Evolutionary conservation across 1,284 basidiomycete genomes (phyloP).

Genomic region (Pascua guehoae): DNA sequence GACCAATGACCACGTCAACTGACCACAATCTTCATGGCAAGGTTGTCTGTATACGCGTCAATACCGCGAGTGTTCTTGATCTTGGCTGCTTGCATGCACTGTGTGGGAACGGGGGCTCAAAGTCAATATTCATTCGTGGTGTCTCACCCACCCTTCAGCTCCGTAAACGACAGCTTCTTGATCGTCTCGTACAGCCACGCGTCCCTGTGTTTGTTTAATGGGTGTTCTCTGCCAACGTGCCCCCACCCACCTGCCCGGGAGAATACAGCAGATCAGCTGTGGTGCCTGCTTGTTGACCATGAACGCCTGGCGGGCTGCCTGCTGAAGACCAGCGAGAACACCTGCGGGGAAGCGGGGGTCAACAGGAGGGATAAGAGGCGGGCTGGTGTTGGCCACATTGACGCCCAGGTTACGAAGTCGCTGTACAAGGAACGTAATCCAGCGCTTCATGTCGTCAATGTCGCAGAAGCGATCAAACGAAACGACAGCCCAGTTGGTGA

Average conservation of each 20-base stretch:
- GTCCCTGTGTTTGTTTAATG: constrained; percentile 20
- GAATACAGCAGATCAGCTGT: constrained; percentile 45
- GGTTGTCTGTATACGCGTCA: constrained; percentile 50
- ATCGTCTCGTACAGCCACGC: constrained; percentile 49
- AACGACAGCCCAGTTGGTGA: constrained; percentile 44
- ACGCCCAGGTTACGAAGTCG: constrained; percentile 29
- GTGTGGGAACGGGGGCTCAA: constrained; percentile 40
- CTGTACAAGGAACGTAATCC: constrained; percentile 23
- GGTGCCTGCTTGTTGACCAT: constrained; percentile 31
- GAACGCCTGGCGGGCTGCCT: constrained; percentile 37
- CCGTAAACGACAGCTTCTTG: constrained; percentile 47
- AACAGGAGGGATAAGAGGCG: constrained; percentile 28
- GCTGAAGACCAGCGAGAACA: constrained; percentile 19
- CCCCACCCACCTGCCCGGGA: constrained; percentile 41
- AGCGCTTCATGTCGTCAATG: constrained; percentile 30
- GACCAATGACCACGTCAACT: too few relatives aligned
- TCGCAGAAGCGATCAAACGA: constrained; percentile 38
- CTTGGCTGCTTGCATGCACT: constrained; percentile 48
- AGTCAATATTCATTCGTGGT: not conserved
- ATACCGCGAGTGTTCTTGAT: constrained; percentile 36
- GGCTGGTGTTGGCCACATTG: constrained; percentile 27
- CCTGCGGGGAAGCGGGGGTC: constrained; percentile 23
- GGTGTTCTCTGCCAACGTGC: too few relatives aligned
- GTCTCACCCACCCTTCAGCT: constrained; percentile 28
- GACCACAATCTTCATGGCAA: constrained; percentile 40